phyloP scores from a whole-genome alignment of 169 alveolate species.

The Babesia bovis region DNA sequence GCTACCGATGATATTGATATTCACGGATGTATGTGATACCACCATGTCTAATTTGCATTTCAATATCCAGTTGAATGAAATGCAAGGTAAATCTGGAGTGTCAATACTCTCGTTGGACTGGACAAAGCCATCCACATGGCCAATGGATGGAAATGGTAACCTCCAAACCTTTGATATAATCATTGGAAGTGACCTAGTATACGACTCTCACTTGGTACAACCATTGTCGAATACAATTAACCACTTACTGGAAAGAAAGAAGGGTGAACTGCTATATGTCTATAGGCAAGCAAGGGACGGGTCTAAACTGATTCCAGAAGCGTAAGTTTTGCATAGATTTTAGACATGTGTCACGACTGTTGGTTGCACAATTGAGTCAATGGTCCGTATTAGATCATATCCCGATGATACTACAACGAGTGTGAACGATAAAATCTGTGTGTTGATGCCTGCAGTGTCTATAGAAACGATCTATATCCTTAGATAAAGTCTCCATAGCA shows the following conservation, averaged over 20 bases:
- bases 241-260: conserved; percentile 17
- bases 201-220: conserved; percentile 61
- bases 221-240: conserved; percentile 54
- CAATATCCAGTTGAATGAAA: conserved; percentile 63
- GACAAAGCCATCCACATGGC: conserved; percentile 46
- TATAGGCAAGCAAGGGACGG: conserved; percentile 71
- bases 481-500: too few relatives aligned
- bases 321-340: conserved; percentile 27
- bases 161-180: conserved; percentile 53
- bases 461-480: too few relatives aligned
- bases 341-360: neutral
- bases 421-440: too few relatives aligned
- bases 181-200: conserved; percentile 76
- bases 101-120: conserved; percentile 51
- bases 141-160: conserved; percentile 11
- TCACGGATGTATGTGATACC: conserved; percentile 62
- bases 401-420: too few relatives aligned
- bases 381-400: neutral
- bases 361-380: neutral
- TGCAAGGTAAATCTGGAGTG: conserved; percentile 22
- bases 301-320: conserved; percentile 39
- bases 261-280: conserved; percentile 69
- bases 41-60: conserved; percentile 64
- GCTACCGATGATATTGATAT: conserved; percentile 28
- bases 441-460: too few relatives aligned